A percentile compares a stretch with the other conserved stretches of the same genome.
phyloP scores from a whole-genome alignment of 257 asterid genomes.

The Leptodermis oblonga region DNA sequence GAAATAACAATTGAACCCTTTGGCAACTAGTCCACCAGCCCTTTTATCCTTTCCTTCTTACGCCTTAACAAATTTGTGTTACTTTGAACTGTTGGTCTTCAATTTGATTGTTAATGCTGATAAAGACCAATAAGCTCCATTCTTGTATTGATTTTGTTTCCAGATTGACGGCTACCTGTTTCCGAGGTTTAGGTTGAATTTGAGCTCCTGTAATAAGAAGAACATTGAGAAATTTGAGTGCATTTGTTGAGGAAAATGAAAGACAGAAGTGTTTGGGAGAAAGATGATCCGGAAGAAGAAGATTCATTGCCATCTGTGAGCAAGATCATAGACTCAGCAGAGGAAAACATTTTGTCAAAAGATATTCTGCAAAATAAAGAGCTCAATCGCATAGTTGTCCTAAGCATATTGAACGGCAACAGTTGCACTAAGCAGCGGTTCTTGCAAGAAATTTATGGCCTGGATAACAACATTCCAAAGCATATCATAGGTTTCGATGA shows the following conservation, averaged over 20 bases:
- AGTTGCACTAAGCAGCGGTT: conserved; percentile 37
- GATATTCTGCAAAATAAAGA: conserved; percentile 21
- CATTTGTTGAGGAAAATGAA: conserved; percentile 46
- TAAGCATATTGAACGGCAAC: conserved; percentile 17
- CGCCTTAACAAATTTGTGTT: background rate
- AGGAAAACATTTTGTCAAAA: conserved; percentile 27
- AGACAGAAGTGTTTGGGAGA: conserved; percentile 25
- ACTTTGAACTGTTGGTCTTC: background rate
- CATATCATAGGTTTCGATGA: conserved; percentile 65
- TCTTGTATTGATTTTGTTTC: background rate
- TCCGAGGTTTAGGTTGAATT: background rate
- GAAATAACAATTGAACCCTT: background rate
- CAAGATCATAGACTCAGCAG: conserved; percentile 30
- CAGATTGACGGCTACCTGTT: background rate
- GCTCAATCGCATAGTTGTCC: conserved; percentile 28
- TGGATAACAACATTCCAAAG: conserved; percentile 48
- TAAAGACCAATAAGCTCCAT: background rate
- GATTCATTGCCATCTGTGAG: conserved; percentile 21
- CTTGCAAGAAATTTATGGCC: conserved; percentile 29
- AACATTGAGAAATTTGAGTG: background rate
- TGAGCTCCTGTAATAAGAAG: background rate
- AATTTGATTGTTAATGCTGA: background rate
- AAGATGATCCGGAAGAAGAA: conserved; percentile 32
- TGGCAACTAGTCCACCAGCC: background rate
- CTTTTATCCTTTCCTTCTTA: background rate